Evolutionary conservation across 495 filamentous ascomycete genomes (phyloP), one percentile per base, ranked within the genome.

Genomic region (Aspergillus nidulans): DNA sequence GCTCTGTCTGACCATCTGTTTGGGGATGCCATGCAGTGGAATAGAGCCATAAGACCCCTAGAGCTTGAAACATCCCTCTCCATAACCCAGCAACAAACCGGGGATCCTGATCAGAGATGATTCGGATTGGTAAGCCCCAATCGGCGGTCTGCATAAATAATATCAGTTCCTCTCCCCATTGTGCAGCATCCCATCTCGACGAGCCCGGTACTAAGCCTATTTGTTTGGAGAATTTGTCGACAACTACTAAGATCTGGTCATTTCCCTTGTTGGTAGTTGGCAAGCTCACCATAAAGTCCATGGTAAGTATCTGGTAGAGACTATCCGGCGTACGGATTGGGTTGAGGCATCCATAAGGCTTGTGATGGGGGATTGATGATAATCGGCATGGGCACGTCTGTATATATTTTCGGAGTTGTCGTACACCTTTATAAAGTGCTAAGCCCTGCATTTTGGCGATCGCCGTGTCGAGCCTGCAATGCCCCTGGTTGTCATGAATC

Each of bases 11-110:
- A 10, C 55, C 55, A 18, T 65, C 63, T 0, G 55, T 57, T 39
- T 65, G 57, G 1, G 54, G 53, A 44, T 68, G 57, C 28, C 55
- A 60, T 0, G 53, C 41, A 3, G 58, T 60, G 0, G 53, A 19
- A 18, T 34, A 55, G 1, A 19, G 16, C 39, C 21, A 45, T 3
- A 34, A 2, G 4, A 15, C 16, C 12, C 20, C 6, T 19, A 54
- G 4, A 39, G 13, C 6, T 18, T 25, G 19, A 38, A 13, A 38
- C 3, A 49, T 16, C 19, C 28, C 32, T 39, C 13, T n/a, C 16
- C 13, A 39, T 4, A 49, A 12, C 1, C 20, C 23, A 4, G 26
- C 1, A 9, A 36, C 21, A 16, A 41, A 41, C 8, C 39, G 4
- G 6, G n/a, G 3, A 41, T 41, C 39, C 20, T 9, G 3, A 19